A percentile compares a stretch with the other conserved stretches of the same genome.
Evolutionary conservation across 169 alveolate genomes (phyloP).

Genomic region (Cryptosporidium baileyi): DNA sequence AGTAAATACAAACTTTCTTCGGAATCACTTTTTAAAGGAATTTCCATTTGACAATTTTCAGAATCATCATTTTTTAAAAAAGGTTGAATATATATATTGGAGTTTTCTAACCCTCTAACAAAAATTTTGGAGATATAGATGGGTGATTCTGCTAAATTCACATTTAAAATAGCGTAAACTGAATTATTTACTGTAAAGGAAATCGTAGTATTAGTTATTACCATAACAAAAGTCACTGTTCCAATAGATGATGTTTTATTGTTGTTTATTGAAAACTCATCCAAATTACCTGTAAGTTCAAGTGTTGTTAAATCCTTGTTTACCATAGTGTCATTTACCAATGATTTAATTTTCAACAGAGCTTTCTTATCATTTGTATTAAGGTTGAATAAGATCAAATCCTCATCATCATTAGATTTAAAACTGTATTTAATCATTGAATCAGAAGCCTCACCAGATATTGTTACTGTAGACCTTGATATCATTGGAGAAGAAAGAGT

Average conservation of each 20-base stretch:
- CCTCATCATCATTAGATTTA: conserved; percentile 3
- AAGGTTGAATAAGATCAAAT: conserved; percentile 10
- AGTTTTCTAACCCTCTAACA: conserved; percentile 1
- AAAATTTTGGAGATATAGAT: conserved; percentile 1
- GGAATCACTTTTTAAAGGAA: background rate
- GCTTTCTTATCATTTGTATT: conserved; percentile 1
- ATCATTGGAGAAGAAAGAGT: background rate
- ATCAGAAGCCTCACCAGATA: background rate
- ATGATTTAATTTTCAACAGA: background rate
- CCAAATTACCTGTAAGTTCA: background rate
- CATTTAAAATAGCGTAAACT: conserved; percentile 27
- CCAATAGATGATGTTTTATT: background rate
- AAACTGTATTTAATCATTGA: background rate
- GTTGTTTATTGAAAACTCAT: background rate
- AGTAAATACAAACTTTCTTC: background rate
- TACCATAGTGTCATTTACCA: conserved; percentile 47
- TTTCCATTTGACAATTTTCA: background rate
- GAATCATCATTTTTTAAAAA: conserved; percentile 3
- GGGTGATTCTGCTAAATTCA: conserved; percentile 43
- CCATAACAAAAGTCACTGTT: conserved; percentile 25
- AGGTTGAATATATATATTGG: conserved; percentile 10
- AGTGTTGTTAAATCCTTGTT: background rate
- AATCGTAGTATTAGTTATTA: conserved; percentile 25
- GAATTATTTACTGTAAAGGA: conserved; percentile 19
- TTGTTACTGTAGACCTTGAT: conserved; percentile 41